A percentile compares a stretch with the other conserved stretches of the same genome.
Evolutionary conservation across 768 basidiomycete genomes (phyloP).

Genomic region (Sarcomyxa edulis): DNA sequence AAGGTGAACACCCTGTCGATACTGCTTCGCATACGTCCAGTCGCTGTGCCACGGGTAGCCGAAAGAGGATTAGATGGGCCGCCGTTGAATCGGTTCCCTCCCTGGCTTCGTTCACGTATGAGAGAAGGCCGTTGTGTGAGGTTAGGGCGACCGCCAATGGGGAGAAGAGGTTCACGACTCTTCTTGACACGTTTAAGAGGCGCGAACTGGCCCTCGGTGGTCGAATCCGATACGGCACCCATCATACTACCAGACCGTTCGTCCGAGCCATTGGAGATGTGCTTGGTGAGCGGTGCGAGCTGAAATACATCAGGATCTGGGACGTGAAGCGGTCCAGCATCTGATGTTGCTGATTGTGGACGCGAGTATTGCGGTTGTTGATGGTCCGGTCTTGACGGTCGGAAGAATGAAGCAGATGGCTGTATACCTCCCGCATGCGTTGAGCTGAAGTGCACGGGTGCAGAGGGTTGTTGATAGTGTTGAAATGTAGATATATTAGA

Average conservation of each 20-base stretch:
- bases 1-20: constrained; percentile 56
- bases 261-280: constrained; percentile 38
- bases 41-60: too few relatives aligned
- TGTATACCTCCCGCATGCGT: constrained; percentile 74
- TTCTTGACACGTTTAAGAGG: constrained; percentile 44
- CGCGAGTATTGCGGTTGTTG: constrained; percentile 35
- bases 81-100: constrained; percentile 2
- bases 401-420: constrained; percentile 77
- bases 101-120: constrained; percentile 3
- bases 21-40: constrained; percentile 46
- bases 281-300: constrained; percentile 32
- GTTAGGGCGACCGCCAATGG: constrained; percentile 36
- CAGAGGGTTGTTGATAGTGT: constrained; percentile 13
- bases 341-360: constrained; percentile 28
- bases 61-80: background rate
- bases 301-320: constrained; percentile 27
- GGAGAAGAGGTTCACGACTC: constrained; percentile 72
- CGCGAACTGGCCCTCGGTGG: constrained; percentile 17
- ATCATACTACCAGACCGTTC: constrained; percentile 23
- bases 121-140: constrained; percentile 22
- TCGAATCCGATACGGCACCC: background rate
- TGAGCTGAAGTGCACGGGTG: constrained; percentile 22
- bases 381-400: constrained; percentile 56
- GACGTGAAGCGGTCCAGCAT: constrained; percentile 9
- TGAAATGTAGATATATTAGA: constrained; percentile 5